Evolutionary conservation across 345 rosid species (phyloP).

Genomic region (Populus pruinosa): DNA sequence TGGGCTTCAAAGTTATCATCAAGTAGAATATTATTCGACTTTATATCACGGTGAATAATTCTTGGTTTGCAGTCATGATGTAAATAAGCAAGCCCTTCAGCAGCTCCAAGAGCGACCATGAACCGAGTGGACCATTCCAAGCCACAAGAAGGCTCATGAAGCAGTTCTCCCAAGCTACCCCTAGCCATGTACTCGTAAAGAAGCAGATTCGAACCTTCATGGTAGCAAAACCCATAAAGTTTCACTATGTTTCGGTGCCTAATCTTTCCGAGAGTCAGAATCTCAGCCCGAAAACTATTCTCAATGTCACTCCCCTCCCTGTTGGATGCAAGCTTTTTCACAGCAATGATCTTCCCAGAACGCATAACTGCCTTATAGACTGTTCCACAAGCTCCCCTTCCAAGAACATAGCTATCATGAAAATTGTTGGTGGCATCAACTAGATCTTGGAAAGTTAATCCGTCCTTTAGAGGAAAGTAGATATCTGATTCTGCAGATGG

Average conservation of each 20-base stretch:
- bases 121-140: constrained; percentile 66
- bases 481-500: constrained; percentile 43
- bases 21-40: constrained; percentile 72
- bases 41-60: constrained; percentile 76
- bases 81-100: constrained; percentile 75
- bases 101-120: constrained; percentile 69
- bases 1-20: constrained; percentile 73
- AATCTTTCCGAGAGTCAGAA: constrained; percentile 75
- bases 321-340: constrained; percentile 61
- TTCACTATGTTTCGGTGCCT: constrained; percentile 81
- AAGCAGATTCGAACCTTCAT: constrained; percentile 68
- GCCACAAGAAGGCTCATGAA: constrained; percentile 41
- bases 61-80: constrained; percentile 80
- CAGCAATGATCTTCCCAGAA: constrained; percentile 61
- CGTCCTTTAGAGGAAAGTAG: constrained; percentile 68
- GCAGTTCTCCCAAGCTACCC: constrained; percentile 78
- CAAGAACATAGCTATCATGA: constrained; percentile 50
- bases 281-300: constrained; percentile 69
- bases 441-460: constrained; percentile 66
- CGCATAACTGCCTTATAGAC: constrained; percentile 67
- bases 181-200: constrained; percentile 72
- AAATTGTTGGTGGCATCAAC: constrained; percentile 65
- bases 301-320: constrained; percentile 63
- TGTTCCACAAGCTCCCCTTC: constrained; percentile 81
- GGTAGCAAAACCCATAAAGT: constrained; percentile 71